Base-by-base conservation (phyloP, 1,284 basidiomycete genomes). In the Trametes versicolor region DNA sequence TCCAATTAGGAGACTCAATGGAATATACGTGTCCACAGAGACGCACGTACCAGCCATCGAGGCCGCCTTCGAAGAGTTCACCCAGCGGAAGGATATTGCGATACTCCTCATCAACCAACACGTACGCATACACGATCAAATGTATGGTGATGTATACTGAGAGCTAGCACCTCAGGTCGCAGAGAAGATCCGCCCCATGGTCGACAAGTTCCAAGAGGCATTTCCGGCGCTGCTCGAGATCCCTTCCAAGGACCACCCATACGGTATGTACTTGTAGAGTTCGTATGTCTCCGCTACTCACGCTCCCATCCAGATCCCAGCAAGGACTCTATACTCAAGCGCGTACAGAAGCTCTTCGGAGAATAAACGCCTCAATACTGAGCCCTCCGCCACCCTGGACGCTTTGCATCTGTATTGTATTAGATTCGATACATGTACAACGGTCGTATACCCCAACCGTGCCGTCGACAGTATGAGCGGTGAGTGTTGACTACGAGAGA, bases 191-290 rank as follows among this genome's bases (percentile, higher is more conserved):
- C 85, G 98, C 56, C 95, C 96, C 0, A 90, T 94, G 1, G 95
- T 99, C 19, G 98, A 99, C 80, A 91, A 91, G 71, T 99, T 99
- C 77, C 91, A 94, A 68, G 93, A 97, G 76, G 91, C 97, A 0
- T 99, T 99, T 82, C 98, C 98, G 25, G 96, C 98, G 0, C 79
- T 99, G 39, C 88, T 99, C 25, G 98, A 99, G 81, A 99, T 99
- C 70, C 98, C 98, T 21, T 95, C 93, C 59, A 97, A 97, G 78
- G 96, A 95, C 74, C 94, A 96, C 78, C 94, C 95, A 57, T 97
- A 96, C 72, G 94, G 95, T 94, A 2, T 25, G 63, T 58, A 25
- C 19, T 17, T 4, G 13, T 15, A 4, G 5, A 5, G 12, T 8
- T 29, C 25, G 19, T n/a, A 8, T 29, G 29, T 17, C 10, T 58